phyloP scores from a whole-genome alignment of 164 flowering plant species.

The Aristolochia contorta region DNA sequence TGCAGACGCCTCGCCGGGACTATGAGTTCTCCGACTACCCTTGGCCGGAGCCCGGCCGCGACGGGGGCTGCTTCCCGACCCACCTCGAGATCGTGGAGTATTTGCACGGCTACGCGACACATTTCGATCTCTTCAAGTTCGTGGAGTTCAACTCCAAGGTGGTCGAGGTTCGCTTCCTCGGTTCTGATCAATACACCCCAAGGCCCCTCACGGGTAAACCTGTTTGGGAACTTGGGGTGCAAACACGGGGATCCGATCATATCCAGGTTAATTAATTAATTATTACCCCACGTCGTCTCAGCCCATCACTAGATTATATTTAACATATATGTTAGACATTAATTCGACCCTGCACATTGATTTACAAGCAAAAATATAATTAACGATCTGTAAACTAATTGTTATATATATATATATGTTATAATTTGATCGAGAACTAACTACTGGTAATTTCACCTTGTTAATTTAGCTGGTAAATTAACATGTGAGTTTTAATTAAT shows the following conservation, averaged over 20 bases:
- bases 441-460: too few relatives aligned
- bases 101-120: constrained; percentile 56
- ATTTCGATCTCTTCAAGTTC: constrained; percentile 55
- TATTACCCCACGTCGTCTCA: too few relatives aligned
- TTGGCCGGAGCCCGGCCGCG: constrained; percentile 77
- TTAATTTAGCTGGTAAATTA: too few relatives aligned
- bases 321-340: too few relatives aligned
- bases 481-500: too few relatives aligned
- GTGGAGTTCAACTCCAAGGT: constrained; percentile 71
- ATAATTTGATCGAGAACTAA: too few relatives aligned
- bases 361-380: too few relatives aligned
- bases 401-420: too few relatives aligned
- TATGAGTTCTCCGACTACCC: constrained; percentile 89
- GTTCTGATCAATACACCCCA: constrained; percentile 19
- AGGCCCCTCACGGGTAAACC: constrained; percentile 47
- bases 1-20: constrained; percentile 74
- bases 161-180: constrained; percentile 52
- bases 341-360: too few relatives aligned
- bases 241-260: constrained; percentile 27
- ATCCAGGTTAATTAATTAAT: constrained; percentile 35
- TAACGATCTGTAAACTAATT: too few relatives aligned
- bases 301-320: too few relatives aligned
- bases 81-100: constrained; percentile 60
- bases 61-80: constrained; percentile 57
- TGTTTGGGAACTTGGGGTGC: constrained; percentile 78